phyloP scores from a whole-genome alignment of 2,329 filamentous ascomycete species.

The Pestalotiopsis sp. region DNA sequence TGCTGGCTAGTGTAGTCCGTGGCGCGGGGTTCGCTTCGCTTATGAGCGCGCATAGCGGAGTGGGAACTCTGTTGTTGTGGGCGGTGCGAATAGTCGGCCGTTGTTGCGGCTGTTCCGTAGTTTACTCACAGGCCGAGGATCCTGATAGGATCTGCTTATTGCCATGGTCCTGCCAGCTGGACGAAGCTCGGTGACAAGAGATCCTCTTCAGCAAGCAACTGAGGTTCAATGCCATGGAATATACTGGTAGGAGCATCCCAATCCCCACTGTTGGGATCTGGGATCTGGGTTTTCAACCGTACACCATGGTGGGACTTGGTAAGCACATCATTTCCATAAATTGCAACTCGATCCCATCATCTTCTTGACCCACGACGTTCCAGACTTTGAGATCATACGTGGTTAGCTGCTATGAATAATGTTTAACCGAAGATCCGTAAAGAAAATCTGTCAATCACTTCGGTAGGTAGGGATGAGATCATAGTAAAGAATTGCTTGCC shows the following conservation, averaged over 20 bases:
- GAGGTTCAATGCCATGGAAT: not conserved
- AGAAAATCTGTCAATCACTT: too few species aligned
- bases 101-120: not conserved
- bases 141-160: not conserved
- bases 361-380: not conserved
- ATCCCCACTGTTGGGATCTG: not conserved
- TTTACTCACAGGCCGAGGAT: not conserved
- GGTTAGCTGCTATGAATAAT: not conserved
- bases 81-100: not conserved
- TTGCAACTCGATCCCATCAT: not conserved
- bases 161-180: not conserved
- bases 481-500: not conserved
- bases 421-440: not conserved
- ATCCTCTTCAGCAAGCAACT: not conserved
- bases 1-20: not conserved
- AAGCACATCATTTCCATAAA: not conserved
- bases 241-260: not conserved
- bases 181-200: not conserved
- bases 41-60: not conserved
- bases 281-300: not conserved
- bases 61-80: not conserved
- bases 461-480: not conserved
- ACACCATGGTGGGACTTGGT: not conserved
- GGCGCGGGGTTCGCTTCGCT: not conserved
- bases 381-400: not conserved